Evolutionary conservation across 2,329 filamentous ascomycete genomes (phyloP), one percentile per base, ranked within the genome.

Genomic region (Colletotrichum sp.): DNA sequence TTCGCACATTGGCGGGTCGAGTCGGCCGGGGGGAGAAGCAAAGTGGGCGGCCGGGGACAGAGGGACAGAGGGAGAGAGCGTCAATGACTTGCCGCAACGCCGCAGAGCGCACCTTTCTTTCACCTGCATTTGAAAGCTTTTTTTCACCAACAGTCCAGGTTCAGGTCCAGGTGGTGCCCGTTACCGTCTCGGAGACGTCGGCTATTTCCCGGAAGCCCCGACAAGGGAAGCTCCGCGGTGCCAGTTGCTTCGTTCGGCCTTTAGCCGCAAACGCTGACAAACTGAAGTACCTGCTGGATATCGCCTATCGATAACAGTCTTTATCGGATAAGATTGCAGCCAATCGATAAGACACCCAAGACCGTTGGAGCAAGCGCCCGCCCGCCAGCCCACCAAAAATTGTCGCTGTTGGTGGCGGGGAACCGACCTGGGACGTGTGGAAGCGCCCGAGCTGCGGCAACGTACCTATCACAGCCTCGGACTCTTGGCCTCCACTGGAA

Each of bases 141-240:
- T 63, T 63, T 63, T 1, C n/a, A 52, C 43, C n/a, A 52, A 21
- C 3, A 21, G 10, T 21, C 43, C 43, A 52, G 43, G n/a, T 52
- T 52, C n/a, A 52, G 43, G 43, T 52, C 43, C 43, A 52, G 43
- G n/a, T 52, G 43, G n/a, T 34, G 65, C 55, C 24, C 21, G 32
- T 21, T 39, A 36, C 30, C 8, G 71, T 36, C 59, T 61, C 59
- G 36, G 9, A 61, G 67, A 32, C 28, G 69, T 66, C 26, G 74
- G 70, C 13, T 69, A 60, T 69, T 73, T 32, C 48, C 70, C 74
- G 74, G 74, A 76, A 74, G 64, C 43, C 34, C 74, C 74, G 57
- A 75, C 73, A 75, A 73, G 15, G 70, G 73, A 73, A 75, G 70
- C 70, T 73, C 73, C 70, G 73, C 64, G 52, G 57, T 18, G 26